Base-by-base conservation (phyloP, 352 stramenopile species). In the Pythium periplocum region DNA sequence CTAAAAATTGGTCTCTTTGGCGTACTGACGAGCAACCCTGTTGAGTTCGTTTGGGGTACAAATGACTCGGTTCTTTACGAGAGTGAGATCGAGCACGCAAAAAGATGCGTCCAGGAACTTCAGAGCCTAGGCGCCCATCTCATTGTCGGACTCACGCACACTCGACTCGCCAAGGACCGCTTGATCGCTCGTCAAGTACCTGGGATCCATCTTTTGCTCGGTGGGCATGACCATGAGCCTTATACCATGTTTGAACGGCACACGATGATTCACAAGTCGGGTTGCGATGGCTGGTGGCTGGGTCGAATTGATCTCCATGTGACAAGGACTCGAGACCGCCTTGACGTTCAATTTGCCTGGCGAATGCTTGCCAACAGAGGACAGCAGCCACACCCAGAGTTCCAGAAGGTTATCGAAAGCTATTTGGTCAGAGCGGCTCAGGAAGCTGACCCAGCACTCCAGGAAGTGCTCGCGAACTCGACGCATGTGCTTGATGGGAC, bases 161-260 rank as follows among this genome's bases (percentile, higher is more conserved):
- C 93, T n/a, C 77, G 76, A 12, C 59, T 90, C 26, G 74, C 64
- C 9, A 53, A 83, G 32, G 86, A 96, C 66, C 54, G 74, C n/a
- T 53, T 64, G 11, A 56, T 96, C 32, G 78, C 75, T 2, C 70
- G 63, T 11, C 66, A 71, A 30, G 68, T 77, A 3, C 71, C 76
- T 4, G 78, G 77, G 2, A 86, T 93, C 26, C 61, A 90, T 42
- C 52, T 96, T 10, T 83, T 97, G 10, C 63, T 97, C 10, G 89
- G 89, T n/a, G 87, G 89, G 7, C 89, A 97, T 59, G 89, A 97
- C 61, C 89, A 97, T 54, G 78, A 90, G 33, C 76, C 79, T 3
- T 73, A 90, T 50, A 84, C 86, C 26, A 55, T 75, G 17, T 76
- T 85, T 51, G 61, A 73, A 2, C 48, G 65, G 44, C 42, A 67